phyloP scores from a whole-genome alignment of 257 asterid genomes.

The Ehretia macrophylla region DNA sequence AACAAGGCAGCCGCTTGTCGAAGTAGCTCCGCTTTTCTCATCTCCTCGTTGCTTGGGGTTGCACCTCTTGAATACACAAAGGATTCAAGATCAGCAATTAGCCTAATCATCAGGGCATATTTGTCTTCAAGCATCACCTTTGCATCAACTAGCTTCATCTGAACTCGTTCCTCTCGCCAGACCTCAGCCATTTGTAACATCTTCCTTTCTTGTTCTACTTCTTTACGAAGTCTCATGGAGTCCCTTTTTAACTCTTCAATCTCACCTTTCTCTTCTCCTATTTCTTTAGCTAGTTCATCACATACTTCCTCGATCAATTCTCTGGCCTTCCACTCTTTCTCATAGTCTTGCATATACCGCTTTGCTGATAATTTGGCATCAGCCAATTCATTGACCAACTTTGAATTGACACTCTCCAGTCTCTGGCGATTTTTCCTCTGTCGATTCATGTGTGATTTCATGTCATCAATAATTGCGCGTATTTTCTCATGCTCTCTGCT shows the following conservation, averaged over 20 bases:
- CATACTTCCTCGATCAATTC: constrained; percentile 71
- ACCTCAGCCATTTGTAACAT: constrained; percentile 80
- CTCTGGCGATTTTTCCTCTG: constrained; percentile 57
- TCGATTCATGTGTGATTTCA: constrained; percentile 45
- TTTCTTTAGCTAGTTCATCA: constrained; percentile 69
- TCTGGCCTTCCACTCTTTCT: constrained; percentile 57
- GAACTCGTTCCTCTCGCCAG: constrained; percentile 81
- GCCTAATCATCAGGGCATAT: constrained; percentile 46
- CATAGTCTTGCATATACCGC: constrained; percentile 49
- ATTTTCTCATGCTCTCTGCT: constrained; percentile 63
- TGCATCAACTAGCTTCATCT: constrained; percentile 67
- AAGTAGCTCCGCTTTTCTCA: constrained; percentile 45
- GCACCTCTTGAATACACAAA: constrained; percentile 28
- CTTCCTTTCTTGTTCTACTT: constrained; percentile 68
- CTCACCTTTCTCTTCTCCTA: constrained; percentile 59
- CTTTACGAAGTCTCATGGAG: constrained; percentile 44
- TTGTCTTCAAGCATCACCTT: constrained; percentile 66
- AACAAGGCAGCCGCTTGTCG: constrained; percentile 40
- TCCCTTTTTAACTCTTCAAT: constrained; percentile 57
- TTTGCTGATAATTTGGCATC: constrained; percentile 54
- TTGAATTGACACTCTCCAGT: constrained; percentile 54
- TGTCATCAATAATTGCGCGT: constrained; percentile 47
- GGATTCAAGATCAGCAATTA: constrained; percentile 44
- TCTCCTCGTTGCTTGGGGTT: constrained; percentile 34
- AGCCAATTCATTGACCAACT: constrained; percentile 52